Conservation (phyloP, 805 yeast species). For the Starmerella cellae region DNA sequence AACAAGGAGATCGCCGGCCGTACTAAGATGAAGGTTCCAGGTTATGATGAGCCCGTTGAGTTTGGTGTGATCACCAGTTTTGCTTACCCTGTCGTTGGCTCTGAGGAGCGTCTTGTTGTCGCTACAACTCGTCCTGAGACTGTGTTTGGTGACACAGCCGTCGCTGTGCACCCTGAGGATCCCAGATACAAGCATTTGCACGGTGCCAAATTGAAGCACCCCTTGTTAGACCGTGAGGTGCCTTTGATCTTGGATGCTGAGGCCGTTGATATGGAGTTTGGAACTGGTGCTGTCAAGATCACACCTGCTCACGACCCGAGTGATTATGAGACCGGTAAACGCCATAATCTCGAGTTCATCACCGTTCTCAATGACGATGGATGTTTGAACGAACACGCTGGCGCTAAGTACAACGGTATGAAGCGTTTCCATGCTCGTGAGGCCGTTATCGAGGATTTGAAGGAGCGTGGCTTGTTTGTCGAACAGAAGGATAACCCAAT, state of each 20-base stretch:
- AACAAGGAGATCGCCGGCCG: conserved; percentile 78
- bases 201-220: conserved; percentile 84
- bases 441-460: conserved; percentile 65
- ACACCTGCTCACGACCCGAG: conserved; percentile 97
- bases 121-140: conserved; percentile 99
- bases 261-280: conserved; percentile 98
- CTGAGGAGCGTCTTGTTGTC: conserved; percentile 76
- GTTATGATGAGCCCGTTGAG: conserved; percentile 78
- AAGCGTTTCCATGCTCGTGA: conserved; percentile 91
- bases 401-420: conserved; percentile 70
- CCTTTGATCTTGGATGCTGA: conserved; percentile 84
- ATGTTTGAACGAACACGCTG: conserved; percentile 77
- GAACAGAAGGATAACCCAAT: conserved; percentile 90
- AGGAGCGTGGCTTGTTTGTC: conserved; percentile 58
- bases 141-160: conserved; percentile 92
- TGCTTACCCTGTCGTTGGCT: conserved; percentile 75
- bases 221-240: conserved; percentile 68
- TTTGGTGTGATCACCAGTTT: conserved; percentile 95
- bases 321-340: conserved; percentile 93
- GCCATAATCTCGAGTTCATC: conserved; percentile 76
- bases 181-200: conserved; percentile 85
- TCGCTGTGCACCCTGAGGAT: conserved; percentile 96
- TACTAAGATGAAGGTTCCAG: conserved; percentile 73
- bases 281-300: conserved; percentile 99
- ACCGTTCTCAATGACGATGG: conserved; percentile 91